These are phyloP conservation scores for Penicillium coffeae DNA, from an alignment of 495 filamentous ascomycete genomes.

Conservation along the genomic window DNA sequence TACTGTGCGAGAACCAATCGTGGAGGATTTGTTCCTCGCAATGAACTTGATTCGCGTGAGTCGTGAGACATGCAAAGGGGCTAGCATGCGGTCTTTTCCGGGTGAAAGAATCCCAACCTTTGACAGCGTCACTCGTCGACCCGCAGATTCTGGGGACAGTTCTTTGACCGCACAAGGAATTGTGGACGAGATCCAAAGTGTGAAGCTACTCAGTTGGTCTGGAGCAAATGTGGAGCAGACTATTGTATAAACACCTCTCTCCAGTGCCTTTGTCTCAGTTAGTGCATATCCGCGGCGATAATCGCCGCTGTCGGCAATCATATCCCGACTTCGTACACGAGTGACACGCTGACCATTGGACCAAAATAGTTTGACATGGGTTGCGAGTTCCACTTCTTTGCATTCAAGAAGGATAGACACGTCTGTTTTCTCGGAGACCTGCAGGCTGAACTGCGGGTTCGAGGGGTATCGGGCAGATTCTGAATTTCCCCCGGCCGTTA, in stretches of 20 bases:
- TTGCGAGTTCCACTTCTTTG: conserved; percentile 62
- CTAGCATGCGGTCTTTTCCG: conserved; percentile 50
- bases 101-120: conserved; percentile 47
- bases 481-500: conserved; percentile 81
- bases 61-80: conserved; percentile 45
- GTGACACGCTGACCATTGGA: conserved; percentile 66
- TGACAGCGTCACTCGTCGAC: conserved; percentile 54
- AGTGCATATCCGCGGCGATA: conserved; percentile 77
- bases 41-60: conserved; percentile 58
- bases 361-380: conserved; percentile 83
- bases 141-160: conserved; percentile 64
- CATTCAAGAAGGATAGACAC: conserved; percentile 71
- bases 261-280: conserved; percentile 53
- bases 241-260: conserved; percentile 74
- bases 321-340: conserved; percentile 65
- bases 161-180: conserved; percentile 47
- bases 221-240: conserved; percentile 86
- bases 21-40: conserved; percentile 38
- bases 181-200: conserved; percentile 64
- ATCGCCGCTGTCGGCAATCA: conserved; percentile 75
- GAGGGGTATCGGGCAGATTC: conserved; percentile 66
- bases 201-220: conserved; percentile 69
- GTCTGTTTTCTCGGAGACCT: conserved; percentile 50
- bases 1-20: conserved; percentile 31
- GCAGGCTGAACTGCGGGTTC: conserved; percentile 82